Evolutionary conservation across 306 rosid genomes (phyloP).

Genomic region (Vigna nakashimae): DNA sequence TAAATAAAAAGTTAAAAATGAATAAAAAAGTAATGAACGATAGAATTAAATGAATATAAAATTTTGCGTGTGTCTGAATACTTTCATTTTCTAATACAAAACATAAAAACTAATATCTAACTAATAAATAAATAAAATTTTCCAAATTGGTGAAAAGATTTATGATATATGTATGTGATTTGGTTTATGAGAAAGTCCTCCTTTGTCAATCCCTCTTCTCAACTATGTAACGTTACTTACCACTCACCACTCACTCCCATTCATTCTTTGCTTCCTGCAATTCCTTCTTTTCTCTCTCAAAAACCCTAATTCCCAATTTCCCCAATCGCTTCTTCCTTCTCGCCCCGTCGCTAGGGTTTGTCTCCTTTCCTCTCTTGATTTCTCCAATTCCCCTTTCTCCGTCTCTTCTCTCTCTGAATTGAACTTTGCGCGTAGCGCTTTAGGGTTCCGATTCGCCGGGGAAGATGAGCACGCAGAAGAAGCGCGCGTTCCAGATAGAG

Average conservation of each 20-base stretch:
- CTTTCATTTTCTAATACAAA: no score
- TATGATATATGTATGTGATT: not conserved
- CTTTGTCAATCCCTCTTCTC: not conserved
- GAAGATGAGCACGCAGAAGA: slow-evolving; percentile 56
- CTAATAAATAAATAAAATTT: no score
- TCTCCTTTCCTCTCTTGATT: not conserved
- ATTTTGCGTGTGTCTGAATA: no score
- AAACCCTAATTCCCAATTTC: slow-evolving; percentile 28
- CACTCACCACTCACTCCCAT: not conserved
- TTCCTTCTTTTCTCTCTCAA: not conserved
- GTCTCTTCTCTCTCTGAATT: not conserved
- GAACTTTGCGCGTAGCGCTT: not conserved
- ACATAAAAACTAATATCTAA: no score
- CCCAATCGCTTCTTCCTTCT: not conserved
- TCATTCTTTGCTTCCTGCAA: not conserved
- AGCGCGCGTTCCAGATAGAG: slow-evolving; percentile 52
- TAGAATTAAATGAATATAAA: no score
- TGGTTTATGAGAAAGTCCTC: not conserved
- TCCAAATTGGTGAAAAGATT: not conserved
- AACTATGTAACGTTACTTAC: not conserved
- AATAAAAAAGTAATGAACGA: no score
- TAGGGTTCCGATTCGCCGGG: not conserved
- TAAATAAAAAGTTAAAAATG: no score
- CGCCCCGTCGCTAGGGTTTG: not conserved
- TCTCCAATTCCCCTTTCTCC: not conserved